Conservation (phyloP, 129 eudicot species). For the Ambrosia artemisiifolia region DNA sequence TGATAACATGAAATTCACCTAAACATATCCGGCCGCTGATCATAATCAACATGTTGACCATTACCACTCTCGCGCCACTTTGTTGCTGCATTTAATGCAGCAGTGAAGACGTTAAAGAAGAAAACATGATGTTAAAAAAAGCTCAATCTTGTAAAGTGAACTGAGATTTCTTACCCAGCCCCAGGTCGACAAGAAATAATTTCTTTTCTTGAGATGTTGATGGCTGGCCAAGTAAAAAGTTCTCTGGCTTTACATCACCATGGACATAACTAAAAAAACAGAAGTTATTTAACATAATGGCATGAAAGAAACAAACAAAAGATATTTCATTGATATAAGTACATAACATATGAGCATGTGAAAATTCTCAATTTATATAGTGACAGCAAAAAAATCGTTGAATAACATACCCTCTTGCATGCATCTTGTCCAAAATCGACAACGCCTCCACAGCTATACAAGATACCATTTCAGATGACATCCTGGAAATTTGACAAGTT, state of each 20-base stretch:
- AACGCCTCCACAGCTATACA: slow-evolving; percentile 31
- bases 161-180: slow-evolving; percentile 51
- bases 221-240: slow-evolving; percentile 83
- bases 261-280: slow-evolving; percentile 55
- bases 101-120: not conserved
- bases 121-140: not conserved
- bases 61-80: slow-evolving; percentile 72
- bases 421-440: slow-evolving; percentile 32
- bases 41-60: slow-evolving; percentile 73
- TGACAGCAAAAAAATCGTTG: not conserved
- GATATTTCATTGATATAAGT: not conserved
- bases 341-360: no score
- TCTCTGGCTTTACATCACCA: slow-evolving; percentile 90
- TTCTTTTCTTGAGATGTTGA: slow-evolving; percentile 81
- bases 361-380: not conserved
- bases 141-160: not conserved
- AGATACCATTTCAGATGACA: slow-evolving; percentile 31
- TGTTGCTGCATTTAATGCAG: slow-evolving; percentile 49
- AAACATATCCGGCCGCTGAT: slow-evolving; percentile 85
- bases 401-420: slow-evolving; percentile 47
- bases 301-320: not conserved
- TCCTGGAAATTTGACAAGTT: slow-evolving; percentile 11
- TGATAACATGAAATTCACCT: slow-evolving; percentile 40
- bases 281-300: not conserved
- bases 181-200: slow-evolving; percentile 81